Base-by-base conservation (phyloP, 306 rosid species). In the Vachellia collinsii region DNA sequence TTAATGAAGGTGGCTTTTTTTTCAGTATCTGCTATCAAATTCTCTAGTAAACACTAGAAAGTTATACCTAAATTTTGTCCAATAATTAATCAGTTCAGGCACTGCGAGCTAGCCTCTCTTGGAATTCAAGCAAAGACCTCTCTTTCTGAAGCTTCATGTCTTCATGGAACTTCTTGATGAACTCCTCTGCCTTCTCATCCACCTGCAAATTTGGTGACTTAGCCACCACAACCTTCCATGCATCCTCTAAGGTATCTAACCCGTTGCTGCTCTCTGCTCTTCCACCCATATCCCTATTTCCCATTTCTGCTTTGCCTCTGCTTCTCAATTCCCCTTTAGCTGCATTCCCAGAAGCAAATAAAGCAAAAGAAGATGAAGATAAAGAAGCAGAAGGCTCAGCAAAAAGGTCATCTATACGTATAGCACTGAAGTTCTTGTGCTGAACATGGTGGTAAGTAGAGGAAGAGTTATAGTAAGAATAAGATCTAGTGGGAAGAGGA, bases 331-430 rank as follows among this genome's bases (percentile, higher is more conserved):
- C 93, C 8, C 88, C 84, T 12, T 66, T 62, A 8, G 69, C 46
- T 17, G 6, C 53, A 68, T 13, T 11, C 13, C 44, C 36, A 44
- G 74, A 20, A 43, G 34, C 14, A 12, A n/a, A 20, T 0, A 14
- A 11, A 43, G 53, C 7, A 54, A n/a, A 43, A 70, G 56, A 41
- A n/a, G 73, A 41, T 3, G 63, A 8, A 56, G 29, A 20, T 20
- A 34, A 19, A 41, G 73, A 4, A n/a, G 74, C 53, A 11, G 54
- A 47, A 70, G 39, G 74, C 56, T 86, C 87, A 0, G 75, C 81
- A 81, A 83, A 89, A 64, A 91, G 94, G 23, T 89, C 91, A 72
- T 92, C 90, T 64, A 94, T 86, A 83, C 72, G 87, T 77, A 92
- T 81, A 4, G 90, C 83, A 3, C 88, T 41, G 23, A 81, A 81